Percentiles rank a stretch among this genome's conserved stretches.
phyloP scores from a whole-genome alignment of 1,139 yeast species.

The Ogataea hybrid region DNA sequence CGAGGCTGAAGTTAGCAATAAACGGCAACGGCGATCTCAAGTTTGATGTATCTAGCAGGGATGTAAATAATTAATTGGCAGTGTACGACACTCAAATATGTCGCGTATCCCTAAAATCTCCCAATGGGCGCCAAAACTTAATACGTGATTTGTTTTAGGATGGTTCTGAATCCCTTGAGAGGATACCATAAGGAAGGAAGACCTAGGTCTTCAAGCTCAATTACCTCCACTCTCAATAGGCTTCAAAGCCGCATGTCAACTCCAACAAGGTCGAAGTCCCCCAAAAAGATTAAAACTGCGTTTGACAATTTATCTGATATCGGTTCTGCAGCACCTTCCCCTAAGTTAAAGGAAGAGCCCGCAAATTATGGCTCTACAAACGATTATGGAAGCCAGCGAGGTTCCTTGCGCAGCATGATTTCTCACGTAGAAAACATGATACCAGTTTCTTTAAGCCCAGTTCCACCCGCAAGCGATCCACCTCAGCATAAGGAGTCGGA shows the following conservation, averaged over 20 bases:
- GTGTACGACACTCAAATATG: conserved; percentile 1
- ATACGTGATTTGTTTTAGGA: not conserved
- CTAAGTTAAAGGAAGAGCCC: not conserved
- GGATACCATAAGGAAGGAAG: conserved; percentile 11
- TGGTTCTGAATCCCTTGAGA: conserved; percentile 10
- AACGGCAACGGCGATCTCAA: conserved; percentile 16
- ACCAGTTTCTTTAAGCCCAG: conserved; percentile 7
- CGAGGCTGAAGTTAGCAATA: conserved; percentile 20
- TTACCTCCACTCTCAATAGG: conserved; percentile 16
- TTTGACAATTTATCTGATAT: conserved; percentile 16
- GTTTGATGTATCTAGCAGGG: not conserved
- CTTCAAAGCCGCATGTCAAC: conserved; percentile 18
- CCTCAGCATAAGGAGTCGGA: conserved; percentile 1
- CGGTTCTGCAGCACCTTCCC: conserved; percentile 6
- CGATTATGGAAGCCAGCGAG: conserved; percentile 1
- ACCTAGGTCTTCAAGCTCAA: conserved; percentile 16
- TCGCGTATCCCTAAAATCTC: conserved; percentile 4
- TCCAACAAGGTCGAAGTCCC: conserved; percentile 18
- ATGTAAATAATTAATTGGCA: not conserved
- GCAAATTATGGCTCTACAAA: conserved; percentile 8
- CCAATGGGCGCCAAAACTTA: conserved; percentile 5
- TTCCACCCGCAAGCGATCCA: not conserved
- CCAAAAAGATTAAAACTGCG: conserved; percentile 21
- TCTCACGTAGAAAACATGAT: conserved; percentile 10
- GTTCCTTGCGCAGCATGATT: conserved; percentile 11